Conservation (phyloP, 768 basidiomycete genomes). For the Lentinus brumalis region DNA sequence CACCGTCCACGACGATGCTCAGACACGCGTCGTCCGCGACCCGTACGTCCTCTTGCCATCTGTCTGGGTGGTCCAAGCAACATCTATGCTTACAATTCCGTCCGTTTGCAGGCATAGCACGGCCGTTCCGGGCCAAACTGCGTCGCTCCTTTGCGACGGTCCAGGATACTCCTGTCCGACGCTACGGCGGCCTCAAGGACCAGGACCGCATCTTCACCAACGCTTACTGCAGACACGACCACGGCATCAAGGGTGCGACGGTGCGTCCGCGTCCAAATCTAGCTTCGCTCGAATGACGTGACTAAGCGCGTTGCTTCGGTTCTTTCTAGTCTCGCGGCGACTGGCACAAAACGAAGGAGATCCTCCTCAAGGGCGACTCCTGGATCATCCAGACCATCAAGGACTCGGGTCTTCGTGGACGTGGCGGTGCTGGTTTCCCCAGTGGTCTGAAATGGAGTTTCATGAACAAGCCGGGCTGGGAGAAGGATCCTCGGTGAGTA, state of each 20-base stretch:
- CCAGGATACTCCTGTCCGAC: conserved; percentile 82
- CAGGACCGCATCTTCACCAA: conserved; percentile 96
- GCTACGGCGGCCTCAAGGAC: conserved; percentile 93
- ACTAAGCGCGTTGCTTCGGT: conserved; percentile 2
- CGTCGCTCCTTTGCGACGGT: conserved; percentile 65
- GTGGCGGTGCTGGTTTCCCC: conserved; percentile 97
- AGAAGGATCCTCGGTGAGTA: conserved; percentile 81
- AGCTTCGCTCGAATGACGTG: not conserved
- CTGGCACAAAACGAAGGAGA: conserved; percentile 98
- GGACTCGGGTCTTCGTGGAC: conserved; percentile 91
- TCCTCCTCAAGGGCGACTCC: conserved; percentile 89
- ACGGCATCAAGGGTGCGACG: conserved; percentile 90
- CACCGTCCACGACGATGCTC: conserved; percentile 33
- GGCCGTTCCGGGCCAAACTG: conserved; percentile 33
- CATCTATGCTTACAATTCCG: not conserved
- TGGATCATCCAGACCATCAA: conserved; percentile 98
- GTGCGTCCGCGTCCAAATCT: conserved; percentile 47
- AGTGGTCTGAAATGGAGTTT: conserved; percentile 97
- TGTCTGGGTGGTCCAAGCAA: not conserved
- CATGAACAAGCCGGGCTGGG: conserved; percentile 99
- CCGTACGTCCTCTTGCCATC: conserved; percentile 20
- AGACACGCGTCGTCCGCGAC: conserved; percentile 30
- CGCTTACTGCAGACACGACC: conserved; percentile 84
- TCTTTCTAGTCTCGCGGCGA: conserved; percentile 91
- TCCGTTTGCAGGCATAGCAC: conserved; percentile 22